Conservation (phyloP, 2,329 filamentous ascomycete genomes). For the Botrytis aclada region DNA sequence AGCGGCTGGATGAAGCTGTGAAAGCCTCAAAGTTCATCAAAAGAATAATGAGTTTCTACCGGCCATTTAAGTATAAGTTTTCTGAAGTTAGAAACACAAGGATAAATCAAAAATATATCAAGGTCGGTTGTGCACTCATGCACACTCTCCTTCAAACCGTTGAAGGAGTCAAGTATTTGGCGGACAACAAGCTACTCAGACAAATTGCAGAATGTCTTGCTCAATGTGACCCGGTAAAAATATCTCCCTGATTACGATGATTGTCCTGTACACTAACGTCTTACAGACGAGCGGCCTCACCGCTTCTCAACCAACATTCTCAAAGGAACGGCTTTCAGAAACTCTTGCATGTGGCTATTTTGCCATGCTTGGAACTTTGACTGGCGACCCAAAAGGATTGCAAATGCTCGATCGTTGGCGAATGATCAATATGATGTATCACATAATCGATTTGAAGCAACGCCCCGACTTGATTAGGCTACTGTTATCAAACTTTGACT, state of each 20-base stretch:
- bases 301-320: conserved; percentile 85
- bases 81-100: conserved; percentile 86
- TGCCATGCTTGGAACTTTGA: conserved; percentile 83
- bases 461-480: conserved; percentile 88
- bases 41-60: conserved; percentile 87
- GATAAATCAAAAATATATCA: conserved; percentile 90
- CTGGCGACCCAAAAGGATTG: conserved; percentile 75
- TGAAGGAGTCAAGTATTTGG: conserved; percentile 80
- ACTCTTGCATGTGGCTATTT: conserved; percentile 93
- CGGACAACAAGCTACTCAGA: conserved; percentile 87
- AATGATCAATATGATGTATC: conserved; percentile 99
- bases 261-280: conserved; percentile 25
- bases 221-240: conserved; percentile 78
- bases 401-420: conserved; percentile 93
- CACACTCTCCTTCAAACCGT: conserved; percentile 79
- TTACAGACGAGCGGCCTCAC: conserved; percentile 65
- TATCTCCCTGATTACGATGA: conserved; percentile 25
- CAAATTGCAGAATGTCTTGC: conserved; percentile 95
- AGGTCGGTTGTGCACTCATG: conserved; percentile 83
- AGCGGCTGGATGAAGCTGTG: conserved; percentile 88
- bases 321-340: conserved; percentile 75
- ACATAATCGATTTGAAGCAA: conserved; percentile 88
- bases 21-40: conserved; percentile 96
- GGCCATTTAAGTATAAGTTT: conserved; percentile 95
- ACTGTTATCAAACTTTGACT: conserved; percentile 88